Conservation (phyloP, 1,139 yeast genomes). For the Kodamaea sp. region DNA sequence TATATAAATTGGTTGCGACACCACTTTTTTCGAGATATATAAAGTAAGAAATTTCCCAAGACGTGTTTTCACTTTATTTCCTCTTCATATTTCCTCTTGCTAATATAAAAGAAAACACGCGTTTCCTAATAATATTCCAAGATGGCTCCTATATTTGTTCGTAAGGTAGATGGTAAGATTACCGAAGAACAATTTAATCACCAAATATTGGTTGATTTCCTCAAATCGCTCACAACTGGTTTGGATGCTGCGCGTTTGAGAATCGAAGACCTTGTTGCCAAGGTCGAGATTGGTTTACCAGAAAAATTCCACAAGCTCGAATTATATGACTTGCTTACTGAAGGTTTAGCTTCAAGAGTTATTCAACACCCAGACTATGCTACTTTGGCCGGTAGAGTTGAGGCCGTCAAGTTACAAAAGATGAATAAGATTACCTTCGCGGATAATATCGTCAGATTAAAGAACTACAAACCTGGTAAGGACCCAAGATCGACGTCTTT, state of each 20-base stretch:
- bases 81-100: too few species aligned
- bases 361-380: conserved; percentile 48
- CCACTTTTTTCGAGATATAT: too few species aligned
- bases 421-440: conserved; percentile 27
- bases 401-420: conserved; percentile 31
- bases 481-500: conserved; percentile 15
- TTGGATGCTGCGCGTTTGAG: conserved; percentile 21
- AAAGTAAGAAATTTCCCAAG: too few species aligned
- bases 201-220: conserved; percentile 10
- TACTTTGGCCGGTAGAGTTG: conserved; percentile 45
- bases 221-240: conserved; percentile 15
- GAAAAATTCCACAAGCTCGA: conserved; percentile 27
- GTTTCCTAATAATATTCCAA: too few species aligned
- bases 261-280: conserved; percentile 21
- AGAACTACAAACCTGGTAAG: conserved; percentile 14
- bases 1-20: too few species aligned
- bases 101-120: too few species aligned
- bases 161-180: conserved; percentile 10
- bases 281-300: conserved; percentile 31
- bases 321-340: conserved; percentile 38
- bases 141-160: conserved; percentile 7
- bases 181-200: conserved; percentile 10
- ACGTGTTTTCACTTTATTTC: too few species aligned
- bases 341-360: conserved; percentile 43
- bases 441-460: conserved; percentile 28